Evolutionary conservation across 768 basidiomycete species (phyloP), one percentile per base, ranked within the genome.

Genomic region (Phanerochaete carnosa): DNA sequence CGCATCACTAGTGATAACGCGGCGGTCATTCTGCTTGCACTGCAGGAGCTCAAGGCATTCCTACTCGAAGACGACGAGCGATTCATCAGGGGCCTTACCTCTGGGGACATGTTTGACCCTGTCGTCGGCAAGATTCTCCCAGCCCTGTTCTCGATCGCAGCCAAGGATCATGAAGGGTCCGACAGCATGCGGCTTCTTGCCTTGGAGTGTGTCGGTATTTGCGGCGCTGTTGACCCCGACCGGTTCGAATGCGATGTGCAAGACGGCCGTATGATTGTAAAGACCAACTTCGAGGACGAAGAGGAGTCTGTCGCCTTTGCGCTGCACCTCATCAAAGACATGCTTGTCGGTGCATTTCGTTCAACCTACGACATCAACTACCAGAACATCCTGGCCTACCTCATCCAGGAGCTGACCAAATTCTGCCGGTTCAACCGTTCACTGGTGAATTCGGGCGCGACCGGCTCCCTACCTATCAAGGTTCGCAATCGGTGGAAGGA

Each of bases 151-250:
- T 71, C 79, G 16, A 85, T 88, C 0, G 88, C 90, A 0, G 85
- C 85, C 56, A 83, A 92, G 9, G 94, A 96, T 63, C 88, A 87
- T 0, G 92, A 95, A 51, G 85, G 82, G 6, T 80, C 81, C 5
- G 89, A 95, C 47, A 68, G 79, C 1, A 68, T 94, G 9, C 86
- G 87, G 19, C 75, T 84, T 45, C 73, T 91, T 22, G 89, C 94
- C 0, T 95, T 89, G 68, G 92, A 97, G 69, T 97, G 93, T 69
- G 85, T 98, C 58, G 94, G 95, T 1, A 83, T 92, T 23, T 75
- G 98, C 13, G 97, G 97, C 6, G 97, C 97, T 1, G 81, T 95
- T 19, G 97, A 99, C 73, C 96, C 96, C 0, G 96, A 98, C 76
- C 83, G 97, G 52, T 90, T 90, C 67, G 89, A 92, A 63, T 78